Conservation (phyloP, 75 land plant genomes). For the Cupressus sempervirens region DNA sequence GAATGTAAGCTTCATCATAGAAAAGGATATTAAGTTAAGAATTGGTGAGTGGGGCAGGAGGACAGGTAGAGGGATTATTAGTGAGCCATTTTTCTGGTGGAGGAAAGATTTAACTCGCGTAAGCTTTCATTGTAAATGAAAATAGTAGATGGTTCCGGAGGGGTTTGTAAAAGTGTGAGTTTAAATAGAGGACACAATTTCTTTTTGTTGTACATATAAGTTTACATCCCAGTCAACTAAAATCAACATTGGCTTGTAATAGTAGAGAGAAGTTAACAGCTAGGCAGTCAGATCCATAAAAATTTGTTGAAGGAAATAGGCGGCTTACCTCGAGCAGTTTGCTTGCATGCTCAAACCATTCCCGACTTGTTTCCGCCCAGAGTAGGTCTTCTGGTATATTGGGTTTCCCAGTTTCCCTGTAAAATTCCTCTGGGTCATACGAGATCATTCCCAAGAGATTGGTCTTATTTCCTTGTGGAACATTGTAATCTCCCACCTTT, state of each 20-base stretch:
- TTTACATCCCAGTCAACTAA: neutral
- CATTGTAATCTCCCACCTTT: conserved; percentile 20
- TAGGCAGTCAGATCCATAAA: too few relatives aligned
- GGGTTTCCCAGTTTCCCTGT: conserved; percentile 10
- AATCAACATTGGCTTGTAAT: too few relatives aligned
- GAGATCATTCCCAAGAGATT: conserved; percentile 19
- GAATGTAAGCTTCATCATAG: too few relatives aligned
- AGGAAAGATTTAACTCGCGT: too few relatives aligned
- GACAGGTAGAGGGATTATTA: too few relatives aligned
- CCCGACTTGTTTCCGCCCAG: conserved; percentile 3
- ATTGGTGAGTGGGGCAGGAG: too few relatives aligned
- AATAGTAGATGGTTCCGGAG: neutral
- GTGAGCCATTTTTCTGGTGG: too few relatives aligned
- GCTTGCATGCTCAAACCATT: conserved; percentile 6
- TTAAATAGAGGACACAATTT: neutral
- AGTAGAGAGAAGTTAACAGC: too few relatives aligned
- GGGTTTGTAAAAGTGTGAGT: neutral
- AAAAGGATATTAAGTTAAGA: too few relatives aligned
- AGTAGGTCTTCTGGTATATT: conserved; percentile 2
- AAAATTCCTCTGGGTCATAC: conserved; percentile 11
- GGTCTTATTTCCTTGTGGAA: conserved; percentile 13
- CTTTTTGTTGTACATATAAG: neutral
- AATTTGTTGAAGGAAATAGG: neutral
- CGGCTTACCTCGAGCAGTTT: neutral
- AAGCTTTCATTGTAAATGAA: too few relatives aligned